Evolutionary conservation across 306 rosid genomes (phyloP), one percentile per base, ranked within the genome.

Genomic region (Mucuna pruriens): DNA sequence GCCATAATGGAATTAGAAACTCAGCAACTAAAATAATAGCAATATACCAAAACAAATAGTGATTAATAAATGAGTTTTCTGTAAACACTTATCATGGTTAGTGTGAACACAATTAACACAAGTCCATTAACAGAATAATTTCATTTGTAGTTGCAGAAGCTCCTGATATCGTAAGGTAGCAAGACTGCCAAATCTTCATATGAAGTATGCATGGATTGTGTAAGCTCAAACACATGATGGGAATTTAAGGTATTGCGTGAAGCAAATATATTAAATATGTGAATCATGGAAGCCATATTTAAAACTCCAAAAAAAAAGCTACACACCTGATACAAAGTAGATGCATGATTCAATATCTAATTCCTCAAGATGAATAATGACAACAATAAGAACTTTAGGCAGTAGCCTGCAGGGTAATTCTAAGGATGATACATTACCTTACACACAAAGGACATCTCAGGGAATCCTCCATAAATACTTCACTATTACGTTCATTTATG

Each of bases 401-500:
- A 9, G 42, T 48, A 16, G 26, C 25, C 36, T 44, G 46, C 52
- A 55, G 66, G 36, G 12, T 73, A 34, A 10, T 38, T 51, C 48
- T 78, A 57, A 74, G 15, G 49, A 52, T 58, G 40, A 36, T 0
- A 22, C 52, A 33, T 69, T 74, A 54, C 49, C 82, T 82, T 60
- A 22, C 44, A 9, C 51, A 44, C 55, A 65, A 63, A 52, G 81
- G 11, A 10, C 9, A 52, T 42, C 61, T 64, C 2, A 19, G 19
- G 46, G 69, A 75, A 65, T 64, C 34, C 48, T 17, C 69, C 63
- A 80, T 6, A 72, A 63, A 63, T 33, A n/a, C 57, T 63, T 42
- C 78, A 36, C 17, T 25, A 19, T 15, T 31, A 44, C 11, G 55
- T 81, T 61, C 29, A 45, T 58, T 52, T 73, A 17, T 13, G 55